Evolutionary conservation across 495 filamentous ascomycete species (phyloP).

Genomic region (Aspergillus bertholletiae): DNA sequence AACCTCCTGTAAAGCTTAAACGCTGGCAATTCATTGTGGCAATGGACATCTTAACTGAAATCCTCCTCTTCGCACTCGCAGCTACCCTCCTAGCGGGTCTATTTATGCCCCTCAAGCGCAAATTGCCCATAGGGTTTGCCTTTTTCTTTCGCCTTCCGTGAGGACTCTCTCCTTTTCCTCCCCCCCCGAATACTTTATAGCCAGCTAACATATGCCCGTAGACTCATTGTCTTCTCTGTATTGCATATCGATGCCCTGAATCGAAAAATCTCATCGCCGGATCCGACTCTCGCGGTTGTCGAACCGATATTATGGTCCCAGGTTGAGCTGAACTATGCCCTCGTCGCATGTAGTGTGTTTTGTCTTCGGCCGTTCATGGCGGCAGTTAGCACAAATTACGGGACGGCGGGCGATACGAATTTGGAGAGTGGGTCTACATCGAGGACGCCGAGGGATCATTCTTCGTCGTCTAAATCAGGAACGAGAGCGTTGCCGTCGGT

Average conservation of each 20-base stretch:
- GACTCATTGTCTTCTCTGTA: conserved; percentile 32
- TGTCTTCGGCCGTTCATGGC: conserved; percentile 51
- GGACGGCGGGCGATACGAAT: conserved; percentile 34
- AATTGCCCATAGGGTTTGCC: conserved; percentile 40
- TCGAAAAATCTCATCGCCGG: conserved; percentile 9
- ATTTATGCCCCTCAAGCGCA: conserved; percentile 36
- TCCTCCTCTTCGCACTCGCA: conserved; percentile 35
- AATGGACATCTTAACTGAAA: conserved; percentile 42
- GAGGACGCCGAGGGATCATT: conserved; percentile 18
- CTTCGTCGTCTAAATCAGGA: conserved; percentile 14
- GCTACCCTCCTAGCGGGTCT: conserved; percentile 38
- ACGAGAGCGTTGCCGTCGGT: not conserved
- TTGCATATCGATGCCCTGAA: conserved; percentile 21
- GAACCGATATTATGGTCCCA: conserved; percentile 39
- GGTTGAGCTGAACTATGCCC: conserved; percentile 40
- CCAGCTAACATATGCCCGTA: conserved; percentile 10
- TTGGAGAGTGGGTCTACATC: conserved; percentile 24
- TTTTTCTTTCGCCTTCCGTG: conserved; percentile 46
- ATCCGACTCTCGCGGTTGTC: conserved; percentile 39
- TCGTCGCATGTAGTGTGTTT: conserved; percentile 47
- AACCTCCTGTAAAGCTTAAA: conserved; percentile 21
- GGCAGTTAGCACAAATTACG: conserved; percentile 46
- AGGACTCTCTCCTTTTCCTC: conserved; percentile 6
- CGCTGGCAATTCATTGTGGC: conserved; percentile 43
- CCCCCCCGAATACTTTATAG: not conserved